Evolutionary conservation across 805 yeast species (phyloP).

Genomic region (Wickerhamomyces chambardii): DNA sequence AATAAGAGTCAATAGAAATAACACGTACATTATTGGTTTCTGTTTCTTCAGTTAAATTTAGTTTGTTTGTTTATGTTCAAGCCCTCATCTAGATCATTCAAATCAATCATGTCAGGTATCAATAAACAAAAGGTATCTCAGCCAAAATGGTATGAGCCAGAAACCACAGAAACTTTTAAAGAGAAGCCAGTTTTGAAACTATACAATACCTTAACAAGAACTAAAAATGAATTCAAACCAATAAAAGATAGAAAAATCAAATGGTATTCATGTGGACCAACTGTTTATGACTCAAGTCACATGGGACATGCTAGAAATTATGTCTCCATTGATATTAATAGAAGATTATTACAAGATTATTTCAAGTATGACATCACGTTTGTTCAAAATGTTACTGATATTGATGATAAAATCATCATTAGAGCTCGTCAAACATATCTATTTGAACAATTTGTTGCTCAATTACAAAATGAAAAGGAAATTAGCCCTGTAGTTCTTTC

Average conservation of each 20-base stretch:
- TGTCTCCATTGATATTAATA: slow-evolving; percentile 87
- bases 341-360: slow-evolving; percentile 83
- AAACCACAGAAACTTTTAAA: slow-evolving; percentile 3
- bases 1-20: no score
- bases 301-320: slow-evolving; percentile 99
- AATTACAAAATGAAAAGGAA: slow-evolving; percentile 16
- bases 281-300: slow-evolving; percentile 92
- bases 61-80: neutral
- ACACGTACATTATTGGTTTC: no score
- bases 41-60: no score
- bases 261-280: slow-evolving; percentile 99
- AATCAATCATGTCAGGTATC: neutral
- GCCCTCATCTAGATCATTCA: neutral
- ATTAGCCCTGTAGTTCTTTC: slow-evolving; percentile 24
- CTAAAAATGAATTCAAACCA: slow-evolving; percentile 76
- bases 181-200: slow-evolving; percentile 43
- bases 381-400: slow-evolving; percentile 97
- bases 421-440: slow-evolving; percentile 88
- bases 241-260: slow-evolving; percentile 52
- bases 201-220: slow-evolving; percentile 77
- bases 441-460: slow-evolving; percentile 48
- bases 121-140: slow-evolving; percentile 27
- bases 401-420: slow-evolving; percentile 92
- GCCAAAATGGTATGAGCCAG: slow-evolving; percentile 45
- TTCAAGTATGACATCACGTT: slow-evolving; percentile 84